A percentile compares a stretch with the other conserved stretches of the same genome.
phyloP scores from a whole-genome alignment of 495 filamentous ascomycete species.

The Aspergillus leporis region DNA sequence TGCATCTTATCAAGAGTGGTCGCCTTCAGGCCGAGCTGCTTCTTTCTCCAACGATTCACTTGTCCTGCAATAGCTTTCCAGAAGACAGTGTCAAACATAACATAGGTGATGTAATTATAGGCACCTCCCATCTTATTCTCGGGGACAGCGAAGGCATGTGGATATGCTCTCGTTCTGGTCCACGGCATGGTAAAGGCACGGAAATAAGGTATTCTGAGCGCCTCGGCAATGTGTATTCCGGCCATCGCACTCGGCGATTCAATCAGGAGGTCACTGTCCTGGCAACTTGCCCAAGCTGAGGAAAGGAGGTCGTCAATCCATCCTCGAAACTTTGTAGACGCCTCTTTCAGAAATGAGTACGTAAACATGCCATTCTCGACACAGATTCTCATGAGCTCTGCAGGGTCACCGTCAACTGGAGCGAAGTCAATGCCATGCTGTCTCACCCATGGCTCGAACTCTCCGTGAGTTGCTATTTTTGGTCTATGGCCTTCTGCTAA shows the following conservation, averaged over 20 bases:
- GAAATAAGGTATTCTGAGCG: constrained; percentile 91
- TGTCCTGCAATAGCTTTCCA: constrained; percentile 92
- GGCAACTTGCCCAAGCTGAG: constrained; percentile 83
- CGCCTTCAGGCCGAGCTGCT: constrained; percentile 70
- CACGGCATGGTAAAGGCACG: constrained; percentile 98
- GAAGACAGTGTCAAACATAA: constrained; percentile 96
- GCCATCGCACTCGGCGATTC: constrained; percentile 98
- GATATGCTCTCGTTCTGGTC: constrained; percentile 93
- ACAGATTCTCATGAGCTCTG: constrained; percentile 91
- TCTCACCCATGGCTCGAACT: constrained; percentile 87
- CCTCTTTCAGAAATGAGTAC: constrained; percentile 83
- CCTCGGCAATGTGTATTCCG: constrained; percentile 98
- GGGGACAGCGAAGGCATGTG: constrained; percentile 95
- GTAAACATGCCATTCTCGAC: constrained; percentile 99
- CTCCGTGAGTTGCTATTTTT: constrained; percentile 86
- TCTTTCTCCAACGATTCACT: constrained; percentile 90
- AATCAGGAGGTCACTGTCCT: constrained; percentile 86
- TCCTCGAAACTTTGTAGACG: constrained; percentile 82
- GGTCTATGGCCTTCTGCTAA: constrained; percentile 83
- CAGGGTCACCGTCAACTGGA: constrained; percentile 86
- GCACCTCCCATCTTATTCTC: constrained; percentile 90
- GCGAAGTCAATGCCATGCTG: constrained; percentile 91
- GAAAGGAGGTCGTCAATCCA: constrained; percentile 89
- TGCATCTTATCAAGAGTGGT: constrained; percentile 91
- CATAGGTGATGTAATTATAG: constrained; percentile 94